A percentile compares a stretch with the other conserved stretches of the same genome.
Evolutionary conservation across 345 rosid genomes (phyloP).

Genomic region (Eucalyptus sp.): DNA sequence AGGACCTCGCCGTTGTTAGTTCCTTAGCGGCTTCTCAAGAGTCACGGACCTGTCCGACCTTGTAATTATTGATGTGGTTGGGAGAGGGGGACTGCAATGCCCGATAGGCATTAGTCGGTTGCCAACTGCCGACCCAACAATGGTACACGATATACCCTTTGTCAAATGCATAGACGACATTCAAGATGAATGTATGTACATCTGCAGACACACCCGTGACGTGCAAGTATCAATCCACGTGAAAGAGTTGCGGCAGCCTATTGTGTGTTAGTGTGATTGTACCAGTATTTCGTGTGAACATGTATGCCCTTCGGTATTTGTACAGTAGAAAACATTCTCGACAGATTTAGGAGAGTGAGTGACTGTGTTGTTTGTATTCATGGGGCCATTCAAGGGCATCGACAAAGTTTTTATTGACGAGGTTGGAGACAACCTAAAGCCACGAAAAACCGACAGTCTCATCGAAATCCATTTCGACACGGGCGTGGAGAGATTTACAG

Average conservation of each 20-base stretch:
- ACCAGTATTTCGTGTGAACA: not conserved
- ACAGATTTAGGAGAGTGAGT: not conserved
- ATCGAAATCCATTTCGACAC: not conserved
- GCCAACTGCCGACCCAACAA: not conserved
- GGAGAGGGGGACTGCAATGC: not conserved
- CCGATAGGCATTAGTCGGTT: not conserved
- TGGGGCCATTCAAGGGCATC: not conserved
- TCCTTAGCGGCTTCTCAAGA: not conserved
- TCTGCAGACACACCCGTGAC: not conserved
- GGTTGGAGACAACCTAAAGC: not conserved
- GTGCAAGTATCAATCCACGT: not conserved
- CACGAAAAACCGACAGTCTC: not conserved
- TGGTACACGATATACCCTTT: not conserved
- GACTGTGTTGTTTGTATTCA: not conserved
- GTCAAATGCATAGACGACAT: not conserved
- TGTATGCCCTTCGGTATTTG: not conserved
- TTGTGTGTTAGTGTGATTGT: not conserved
- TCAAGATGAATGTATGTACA: not conserved
- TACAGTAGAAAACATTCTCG: not conserved
- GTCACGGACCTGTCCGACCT: not conserved
- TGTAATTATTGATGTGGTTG: not conserved
- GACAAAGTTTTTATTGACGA: not conserved
- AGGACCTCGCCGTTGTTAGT: not conserved
- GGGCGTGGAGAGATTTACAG: not conserved
- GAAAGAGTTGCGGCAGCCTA: not conserved